Percentiles rank a stretch among this genome's conserved stretches.
phyloP scores from a whole-genome alignment of 2,329 filamentous ascomycete genomes.

The Nigrograna mackinnonii region DNA sequence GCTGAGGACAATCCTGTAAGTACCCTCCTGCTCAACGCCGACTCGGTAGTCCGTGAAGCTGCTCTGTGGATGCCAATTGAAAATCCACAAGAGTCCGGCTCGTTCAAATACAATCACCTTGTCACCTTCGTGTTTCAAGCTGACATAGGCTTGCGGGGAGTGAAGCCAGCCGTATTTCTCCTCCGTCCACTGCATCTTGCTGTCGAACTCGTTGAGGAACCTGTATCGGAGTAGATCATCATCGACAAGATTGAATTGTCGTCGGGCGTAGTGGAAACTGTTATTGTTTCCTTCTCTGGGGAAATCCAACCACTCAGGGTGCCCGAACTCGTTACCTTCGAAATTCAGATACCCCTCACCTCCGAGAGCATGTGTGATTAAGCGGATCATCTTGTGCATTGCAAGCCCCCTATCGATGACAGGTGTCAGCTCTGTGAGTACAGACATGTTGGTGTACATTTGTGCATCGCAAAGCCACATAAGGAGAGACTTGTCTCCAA shows the following conservation, averaged over 20 bases:
- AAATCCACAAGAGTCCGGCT: conserved; percentile 86
- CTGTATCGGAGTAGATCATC: conserved; percentile 84
- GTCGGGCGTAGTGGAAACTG: conserved; percentile 91
- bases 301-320: conserved; percentile 99
- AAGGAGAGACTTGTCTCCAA: conserved; percentile 95
- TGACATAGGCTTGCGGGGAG: conserved; percentile 84
- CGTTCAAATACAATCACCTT: conserved; percentile 97
- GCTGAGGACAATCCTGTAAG: conserved; percentile 84
- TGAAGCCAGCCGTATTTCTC: conserved; percentile 91
- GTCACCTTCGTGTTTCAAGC: conserved; percentile 89
- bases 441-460: conserved; percentile 98
- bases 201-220: conserved; percentile 92
- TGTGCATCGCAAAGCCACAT: conserved; percentile 98
- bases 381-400: conserved; percentile 95
- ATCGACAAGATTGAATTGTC: conserved; percentile 90
- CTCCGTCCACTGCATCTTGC: conserved; percentile 85
- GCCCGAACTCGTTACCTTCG: conserved; percentile 97
- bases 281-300: conserved; percentile 91
- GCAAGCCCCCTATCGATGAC: conserved; percentile 89
- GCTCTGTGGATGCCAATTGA: conserved; percentile 88
- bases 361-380: conserved; percentile 87
- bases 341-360: conserved; percentile 99
- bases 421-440: conserved; percentile 78
- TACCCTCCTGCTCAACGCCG: conserved; percentile 81
- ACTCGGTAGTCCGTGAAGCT: conserved; percentile 94